These are phyloP conservation scores for Trichoderma guizhouense DNA, from an alignment of 2,329 filamentous ascomycete genomes.

Conservation along the genomic window DNA sequence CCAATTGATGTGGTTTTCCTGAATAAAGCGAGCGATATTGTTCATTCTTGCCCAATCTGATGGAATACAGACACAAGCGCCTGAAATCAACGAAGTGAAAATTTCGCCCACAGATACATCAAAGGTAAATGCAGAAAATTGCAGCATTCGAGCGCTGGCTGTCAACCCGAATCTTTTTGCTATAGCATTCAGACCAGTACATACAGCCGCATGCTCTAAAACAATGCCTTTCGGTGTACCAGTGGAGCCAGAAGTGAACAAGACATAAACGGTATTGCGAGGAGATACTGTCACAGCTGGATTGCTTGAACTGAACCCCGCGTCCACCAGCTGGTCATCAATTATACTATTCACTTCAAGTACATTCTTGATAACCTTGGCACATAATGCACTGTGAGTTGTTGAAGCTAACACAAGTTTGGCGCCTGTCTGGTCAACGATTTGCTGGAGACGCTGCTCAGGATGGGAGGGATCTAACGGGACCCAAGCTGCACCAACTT, in stretches of 20 bases:
- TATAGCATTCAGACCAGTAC: not conserved
- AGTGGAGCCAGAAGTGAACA: slow-evolving; percentile 52
- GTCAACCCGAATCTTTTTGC: not conserved
- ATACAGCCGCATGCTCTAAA: slow-evolving; percentile 18
- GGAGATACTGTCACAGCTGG: not conserved
- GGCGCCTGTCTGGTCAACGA: not conserved
- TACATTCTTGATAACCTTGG: not conserved
- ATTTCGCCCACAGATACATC: slow-evolving; percentile 19
- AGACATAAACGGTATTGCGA: slow-evolving; percentile 30
- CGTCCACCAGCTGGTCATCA: not conserved
- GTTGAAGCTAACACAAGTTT: not conserved
- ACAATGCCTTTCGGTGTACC: slow-evolving; percentile 43
- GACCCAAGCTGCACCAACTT: slow-evolving; percentile 21
- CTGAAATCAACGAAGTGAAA: slow-evolving; percentile 7
- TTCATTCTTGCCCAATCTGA: slow-evolving; percentile 15
- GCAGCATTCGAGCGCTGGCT: not conserved
- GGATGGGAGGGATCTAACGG: not conserved
- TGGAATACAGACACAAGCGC: slow-evolving; percentile 24
- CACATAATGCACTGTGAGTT: not conserved
- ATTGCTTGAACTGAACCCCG: not conserved
- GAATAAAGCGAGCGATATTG: slow-evolving; percentile 3
- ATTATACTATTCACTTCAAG: not conserved
- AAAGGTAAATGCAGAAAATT: slow-evolving; percentile 20
- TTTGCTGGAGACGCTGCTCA: not conserved
- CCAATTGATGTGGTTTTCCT: not conserved